Base-by-base conservation (phyloP, 768 basidiomycete genomes). In the Albatrellus ellisii region DNA sequence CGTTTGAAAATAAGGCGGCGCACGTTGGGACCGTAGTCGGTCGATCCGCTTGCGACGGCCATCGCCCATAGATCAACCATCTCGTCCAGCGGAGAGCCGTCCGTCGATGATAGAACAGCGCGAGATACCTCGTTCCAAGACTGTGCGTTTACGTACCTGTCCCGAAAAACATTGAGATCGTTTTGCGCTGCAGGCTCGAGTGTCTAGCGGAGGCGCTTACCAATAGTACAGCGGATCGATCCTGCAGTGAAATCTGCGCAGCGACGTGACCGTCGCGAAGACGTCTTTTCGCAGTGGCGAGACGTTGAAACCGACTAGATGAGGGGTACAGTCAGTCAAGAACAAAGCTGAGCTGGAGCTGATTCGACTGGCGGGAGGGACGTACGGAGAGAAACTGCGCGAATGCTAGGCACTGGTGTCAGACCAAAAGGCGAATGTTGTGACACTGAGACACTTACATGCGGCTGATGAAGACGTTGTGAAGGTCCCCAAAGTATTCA, bases 201-300 rank as follows among this genome's bases (percentile, higher is more conserved):
- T 43, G 6, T 3, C 42, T 45, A 12, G 39, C 45, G 29, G 46
- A 52, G 7, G 53, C 17, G 17, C 41, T 28, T 27, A 49, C 45
- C 18, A 54, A 32, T 2, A 54, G 47, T 6, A 43, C 47, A 27
- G 20, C 37, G 10, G 45, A 35, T 0, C 33, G 36, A 8, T n/a
- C 25, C 18, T 31, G 6, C 10, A 45, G 33, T 5, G 24, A 31
- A 1, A n/a, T n/a, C n/a, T n/a, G n/a, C n/a, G n/a, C n/a, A n/a
- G n/a, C n/a, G n/a, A n/a, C n/a, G n/a, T n/a, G n/a, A n/a, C n/a
- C n/a, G n/a, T n/a, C n/a, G n/a, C n/a, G n/a, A n/a, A n/a, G n/a
- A n/a, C n/a, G n/a, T n/a, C n/a, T n/a, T n/a, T n/a, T n/a, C n/a
- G n/a, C n/a, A n/a, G n/a, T n/a, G n/a, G n/a, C n/a, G n/a, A n/a